Base-by-base conservation (phyloP, 495 filamentous ascomycete genomes). In the Beverwykella pulmonaria region DNA sequence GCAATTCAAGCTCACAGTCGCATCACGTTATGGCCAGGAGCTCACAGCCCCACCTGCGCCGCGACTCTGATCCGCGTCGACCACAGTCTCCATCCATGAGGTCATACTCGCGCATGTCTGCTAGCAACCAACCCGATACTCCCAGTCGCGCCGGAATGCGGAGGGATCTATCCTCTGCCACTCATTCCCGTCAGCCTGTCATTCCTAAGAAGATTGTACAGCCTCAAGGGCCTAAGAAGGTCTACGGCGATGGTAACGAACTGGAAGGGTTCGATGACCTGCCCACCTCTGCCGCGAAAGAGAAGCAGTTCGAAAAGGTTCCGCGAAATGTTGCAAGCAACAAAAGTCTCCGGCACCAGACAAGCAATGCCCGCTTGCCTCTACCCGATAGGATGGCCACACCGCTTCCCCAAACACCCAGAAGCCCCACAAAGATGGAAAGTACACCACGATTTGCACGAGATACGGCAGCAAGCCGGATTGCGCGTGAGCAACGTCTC, bases 251-350 rank as follows among this genome's bases (percentile, higher is more conserved):
- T 77, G 94, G 94, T 22, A 90, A 84, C 41, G 94, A 98, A 75
- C 79, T 98, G 29, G 93, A 97, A 63, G 85, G 83, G 14, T 98
- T 98, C 75, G 94, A 98, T 70, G 94, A 98, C 78, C 79, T 98
- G 53, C 95, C 95, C 14, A 98, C 92, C 0, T 97, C 92, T 27
- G 87, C 82, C 3, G 84, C 88, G 46, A 85, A 86, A 19, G 94
- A 98, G 74, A 89, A 85, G 58, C 89, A 85, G 72, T 98, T 86
- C 68, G 79, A 92, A 55, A 93, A 92, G 75, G 87, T 89, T 69
- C 93, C 94, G 6, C 39, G 49, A 17, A 69, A 69, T 36, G 77
- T 88, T 52, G 86, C 82, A 49, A 84, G 85, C 70, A 89, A 90
- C 22, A 86, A 86, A 32, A 90, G 88, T 41, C 63, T 78, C 4